Conservation (phyloP, 108 stramenopile genomes). For the Cyclotella choctawhatcheeana region DNA sequence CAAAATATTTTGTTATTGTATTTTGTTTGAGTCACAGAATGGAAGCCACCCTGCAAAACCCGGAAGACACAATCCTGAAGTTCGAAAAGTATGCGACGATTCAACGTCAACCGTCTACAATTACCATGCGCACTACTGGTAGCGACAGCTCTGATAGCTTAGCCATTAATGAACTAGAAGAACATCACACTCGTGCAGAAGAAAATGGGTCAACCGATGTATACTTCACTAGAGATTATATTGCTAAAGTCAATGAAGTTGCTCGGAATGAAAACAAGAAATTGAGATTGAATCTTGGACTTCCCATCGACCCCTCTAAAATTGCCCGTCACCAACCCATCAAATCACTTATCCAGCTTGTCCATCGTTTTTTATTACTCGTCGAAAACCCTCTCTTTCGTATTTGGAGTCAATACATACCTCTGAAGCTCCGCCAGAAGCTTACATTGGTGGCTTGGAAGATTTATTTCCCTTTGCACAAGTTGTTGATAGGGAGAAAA, state of each 20-base stretch:
- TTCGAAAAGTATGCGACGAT: neutral
- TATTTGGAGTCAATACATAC: conserved; percentile 54
- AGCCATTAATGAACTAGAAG: conserved; percentile 3
- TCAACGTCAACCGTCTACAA: neutral
- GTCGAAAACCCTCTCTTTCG: conserved; percentile 55
- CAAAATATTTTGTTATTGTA: too few species aligned
- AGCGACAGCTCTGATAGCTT: conserved; percentile 3
- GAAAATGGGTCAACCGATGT: conserved; percentile 1
- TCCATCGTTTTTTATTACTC: conserved; percentile 44
- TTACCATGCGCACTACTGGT: neutral
- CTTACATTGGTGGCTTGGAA: conserved; percentile 63
- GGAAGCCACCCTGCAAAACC: neutral
- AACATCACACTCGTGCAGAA: neutral
- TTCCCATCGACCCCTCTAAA: conserved; percentile 49
- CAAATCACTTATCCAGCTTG: conserved; percentile 27
- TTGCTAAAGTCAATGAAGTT: conserved; percentile 18
- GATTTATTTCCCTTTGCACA: conserved; percentile 71
- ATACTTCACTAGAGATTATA: conserved; percentile 1
- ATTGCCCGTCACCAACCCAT: conserved; percentile 51
- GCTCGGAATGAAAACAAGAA: conserved; percentile 51
- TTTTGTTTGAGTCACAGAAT: too few species aligned
- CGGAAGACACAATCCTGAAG: neutral
- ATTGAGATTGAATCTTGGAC: conserved; percentile 72
- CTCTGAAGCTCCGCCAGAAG: conserved; percentile 49
- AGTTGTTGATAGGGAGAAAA: conserved; percentile 50